Evolutionary conservation across 1,139 yeast species (phyloP).

Genomic region (Blastobotrys buckinghamii): DNA sequence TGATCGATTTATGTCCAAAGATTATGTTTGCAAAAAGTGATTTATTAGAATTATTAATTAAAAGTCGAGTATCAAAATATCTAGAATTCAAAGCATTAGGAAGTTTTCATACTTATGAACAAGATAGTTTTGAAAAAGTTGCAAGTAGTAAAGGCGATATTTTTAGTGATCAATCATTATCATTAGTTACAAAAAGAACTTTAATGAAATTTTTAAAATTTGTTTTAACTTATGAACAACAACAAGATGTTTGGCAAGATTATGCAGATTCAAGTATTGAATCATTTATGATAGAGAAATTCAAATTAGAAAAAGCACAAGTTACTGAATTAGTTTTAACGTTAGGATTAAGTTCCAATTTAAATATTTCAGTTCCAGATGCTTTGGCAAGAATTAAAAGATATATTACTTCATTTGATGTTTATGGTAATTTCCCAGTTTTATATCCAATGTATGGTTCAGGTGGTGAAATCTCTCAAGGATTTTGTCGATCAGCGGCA

Average conservation of each 20-base stretch:
- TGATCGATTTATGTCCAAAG: constrained; percentile 86
- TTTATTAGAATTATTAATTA: constrained; percentile 66
- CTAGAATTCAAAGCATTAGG: constrained; percentile 87
- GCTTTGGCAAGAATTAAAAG: constrained; percentile 79
- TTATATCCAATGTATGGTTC: constrained; percentile 92
- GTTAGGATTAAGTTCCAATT: constrained; percentile 58
- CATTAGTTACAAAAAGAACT: constrained; percentile 70
- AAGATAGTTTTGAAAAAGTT: constrained; percentile 77
- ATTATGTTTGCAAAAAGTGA: constrained; percentile 85
- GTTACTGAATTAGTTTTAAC: constrained; percentile 78
- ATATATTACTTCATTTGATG: constrained; percentile 79
- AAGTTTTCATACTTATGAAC: constrained; percentile 85
- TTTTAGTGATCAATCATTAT: constrained; percentile 79
- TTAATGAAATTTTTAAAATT: constrained; percentile 93
- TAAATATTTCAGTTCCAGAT: constrained; percentile 56
- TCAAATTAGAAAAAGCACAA: constrained; percentile 68
- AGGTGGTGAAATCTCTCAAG: constrained; percentile 94
- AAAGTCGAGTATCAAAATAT: constrained; percentile 83
- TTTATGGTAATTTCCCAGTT: constrained; percentile 92
- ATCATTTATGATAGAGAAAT: constrained; percentile 53
- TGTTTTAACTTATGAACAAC: constrained; percentile 62
- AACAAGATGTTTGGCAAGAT: constrained; percentile 46
- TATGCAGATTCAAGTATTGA: constrained; percentile 53
- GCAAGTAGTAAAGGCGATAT: constrained; percentile 88
- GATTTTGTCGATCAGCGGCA: constrained; percentile 96